Percentiles rank a stretch among this genome's conserved stretches.
Evolutionary conservation across 78 protist genomes (phyloP).

Genomic region (Dictyostelium purpureum): DNA sequence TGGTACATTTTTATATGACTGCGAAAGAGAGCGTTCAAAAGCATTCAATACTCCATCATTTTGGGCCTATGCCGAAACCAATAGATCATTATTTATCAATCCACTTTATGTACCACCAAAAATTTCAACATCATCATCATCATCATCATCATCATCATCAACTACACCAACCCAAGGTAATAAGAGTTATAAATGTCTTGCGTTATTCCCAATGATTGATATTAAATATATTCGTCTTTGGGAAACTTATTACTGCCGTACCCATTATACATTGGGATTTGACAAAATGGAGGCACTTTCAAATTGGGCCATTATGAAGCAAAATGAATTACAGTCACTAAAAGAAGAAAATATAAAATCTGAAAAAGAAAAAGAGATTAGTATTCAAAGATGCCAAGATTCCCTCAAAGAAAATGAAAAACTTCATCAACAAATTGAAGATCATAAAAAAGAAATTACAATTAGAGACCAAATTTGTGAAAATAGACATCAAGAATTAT

Average conservation of each 20-base stretch:
- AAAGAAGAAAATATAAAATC: not conserved
- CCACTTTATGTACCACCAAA: slow-evolving; percentile 12
- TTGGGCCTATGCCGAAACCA: slow-evolving; percentile 47
- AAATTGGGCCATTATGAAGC: not conserved
- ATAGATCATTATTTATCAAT: not conserved
- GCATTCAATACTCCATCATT: slow-evolving; percentile 44
- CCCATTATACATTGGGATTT: not conserved
- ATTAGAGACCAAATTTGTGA: slow-evolving; percentile 66
- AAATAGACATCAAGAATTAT: slow-evolving; percentile 34
- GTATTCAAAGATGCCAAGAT: slow-evolving; percentile 27
- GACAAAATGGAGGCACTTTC: slow-evolving; percentile 11
- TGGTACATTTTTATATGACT: slow-evolving; percentile 80
- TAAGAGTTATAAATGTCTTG: not conserved
- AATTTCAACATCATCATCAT: not conserved
- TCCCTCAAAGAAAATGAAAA: not conserved
- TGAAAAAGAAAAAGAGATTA: slow-evolving; percentile 11
- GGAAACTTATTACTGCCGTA: slow-evolving; percentile 55
- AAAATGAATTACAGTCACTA: not conserved
- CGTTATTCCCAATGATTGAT: slow-evolving; percentile 13
- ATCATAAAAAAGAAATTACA: not conserved
- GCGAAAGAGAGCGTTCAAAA: slow-evolving; percentile 52
- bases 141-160: not conserved
- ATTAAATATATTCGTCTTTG: slow-evolving; percentile 24
- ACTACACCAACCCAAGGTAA: not conserved
- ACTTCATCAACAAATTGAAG: slow-evolving; percentile 35